Evolutionary conservation across 2,329 filamentous ascomycete genomes (phyloP).

Genomic region (Grosmannia penicillata): DNA sequence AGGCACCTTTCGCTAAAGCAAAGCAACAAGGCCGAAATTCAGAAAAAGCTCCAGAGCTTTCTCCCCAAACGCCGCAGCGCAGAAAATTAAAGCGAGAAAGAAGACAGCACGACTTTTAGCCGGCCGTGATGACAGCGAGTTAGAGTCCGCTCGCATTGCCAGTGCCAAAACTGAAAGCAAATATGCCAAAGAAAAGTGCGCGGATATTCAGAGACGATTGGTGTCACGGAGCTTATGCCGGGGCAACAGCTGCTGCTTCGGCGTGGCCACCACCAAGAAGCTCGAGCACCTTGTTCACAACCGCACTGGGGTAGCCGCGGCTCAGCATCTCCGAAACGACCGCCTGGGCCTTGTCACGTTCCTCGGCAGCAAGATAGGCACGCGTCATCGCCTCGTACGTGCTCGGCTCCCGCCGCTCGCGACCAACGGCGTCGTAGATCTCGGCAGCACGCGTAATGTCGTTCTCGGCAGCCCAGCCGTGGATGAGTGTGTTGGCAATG

Average conservation of each 20-base stretch:
- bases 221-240: too few species aligned
- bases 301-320: constrained; percentile 79
- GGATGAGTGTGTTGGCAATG: constrained; percentile 95
- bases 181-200: too few species aligned
- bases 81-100: too few species aligned
- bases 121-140: too few species aligned
- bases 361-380: constrained; percentile 73
- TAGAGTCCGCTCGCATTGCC: too few species aligned
- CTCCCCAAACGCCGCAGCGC: too few species aligned
- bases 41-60: too few species aligned
- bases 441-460: constrained; percentile 63
- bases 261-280: constrained; percentile 51
- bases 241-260: constrained; percentile 21
- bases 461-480: constrained; percentile 82
- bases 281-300: constrained; percentile 87
- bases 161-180: too few species aligned
- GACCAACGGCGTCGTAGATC: constrained; percentile 67
- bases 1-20: too few species aligned
- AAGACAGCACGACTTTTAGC: too few species aligned
- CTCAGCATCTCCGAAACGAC: constrained; percentile 85
- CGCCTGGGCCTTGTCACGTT: constrained; percentile 58
- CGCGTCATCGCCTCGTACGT: constrained; percentile 98
- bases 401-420: constrained; percentile 77
- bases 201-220: too few species aligned
- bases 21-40: not conserved